phyloP scores from a whole-genome alignment of 257 asterid species.

The Petrea volubilis region DNA sequence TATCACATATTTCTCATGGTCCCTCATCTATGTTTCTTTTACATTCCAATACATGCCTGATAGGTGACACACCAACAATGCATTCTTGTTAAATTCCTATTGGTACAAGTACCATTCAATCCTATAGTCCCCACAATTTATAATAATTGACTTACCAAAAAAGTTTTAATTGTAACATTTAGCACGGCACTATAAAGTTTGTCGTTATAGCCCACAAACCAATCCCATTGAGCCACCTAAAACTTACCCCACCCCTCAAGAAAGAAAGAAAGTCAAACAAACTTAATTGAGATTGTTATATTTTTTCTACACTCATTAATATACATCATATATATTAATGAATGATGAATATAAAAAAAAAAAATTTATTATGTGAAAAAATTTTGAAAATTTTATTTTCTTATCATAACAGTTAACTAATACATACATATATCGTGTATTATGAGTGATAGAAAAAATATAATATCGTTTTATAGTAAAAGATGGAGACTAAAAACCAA shows the following conservation, averaged over 20 bases:
- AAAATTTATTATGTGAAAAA: no score
- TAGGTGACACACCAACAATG: conserved; percentile 14
- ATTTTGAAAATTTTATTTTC: no score
- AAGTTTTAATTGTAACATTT: conserved; percentile 18
- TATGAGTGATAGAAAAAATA: no score
- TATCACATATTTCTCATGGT: not conserved
- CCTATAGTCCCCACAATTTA: conserved; percentile 18
- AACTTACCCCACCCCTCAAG: conserved; percentile 3
- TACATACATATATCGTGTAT: no score
- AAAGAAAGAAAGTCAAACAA: no score
- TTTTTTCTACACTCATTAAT: no score
- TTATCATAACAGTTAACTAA: no score
- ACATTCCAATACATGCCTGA: conserved; percentile 12
- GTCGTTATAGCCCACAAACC: not conserved
- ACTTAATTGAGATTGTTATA: no score
- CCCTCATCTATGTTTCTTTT: not conserved
- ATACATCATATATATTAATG: no score
- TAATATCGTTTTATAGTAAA: no score
- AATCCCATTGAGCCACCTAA: conserved; percentile 20
- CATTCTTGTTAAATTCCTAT: conserved; percentile 24
- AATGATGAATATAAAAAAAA: no score
- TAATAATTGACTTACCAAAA: conserved; percentile 19
- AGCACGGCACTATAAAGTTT: conserved; percentile 20
- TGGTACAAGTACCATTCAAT: conserved; percentile 24
- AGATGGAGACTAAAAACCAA: no score